Evolutionary conservation across 192 early-diverging fungal genomes (phyloP).

Genomic region (Entrophospora sp.): DNA sequence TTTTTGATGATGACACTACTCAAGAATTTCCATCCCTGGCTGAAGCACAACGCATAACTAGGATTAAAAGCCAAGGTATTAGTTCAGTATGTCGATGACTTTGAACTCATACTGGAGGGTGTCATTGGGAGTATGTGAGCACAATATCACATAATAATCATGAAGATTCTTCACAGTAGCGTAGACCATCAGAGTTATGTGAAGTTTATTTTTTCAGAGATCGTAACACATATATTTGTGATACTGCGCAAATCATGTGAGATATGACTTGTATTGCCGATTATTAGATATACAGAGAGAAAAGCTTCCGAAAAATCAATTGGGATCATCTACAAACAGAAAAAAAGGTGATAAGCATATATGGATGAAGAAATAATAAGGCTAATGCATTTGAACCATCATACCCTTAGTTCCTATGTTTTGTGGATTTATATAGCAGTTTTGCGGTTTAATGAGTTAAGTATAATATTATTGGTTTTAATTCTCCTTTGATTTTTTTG

Average conservation of each 20-base stretch:
- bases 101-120: neutral
- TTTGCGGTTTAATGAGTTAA: neutral
- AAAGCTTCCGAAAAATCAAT: neutral
- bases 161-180: neutral
- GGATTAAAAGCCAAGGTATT: neutral
- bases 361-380: neutral
- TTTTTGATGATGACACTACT: no score
- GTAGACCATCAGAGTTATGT: neutral
- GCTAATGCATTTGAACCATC: neutral
- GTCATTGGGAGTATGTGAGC: neutral
- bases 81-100: neutral
- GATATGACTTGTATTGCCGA: no score
- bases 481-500: no score
- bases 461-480: neutral
- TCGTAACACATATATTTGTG: no score
- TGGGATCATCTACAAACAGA: neutral
- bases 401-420: no score
- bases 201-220: neutral
- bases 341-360: neutral
- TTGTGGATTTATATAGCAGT: neutral
- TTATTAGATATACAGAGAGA: no score
- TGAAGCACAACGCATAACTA: no score
- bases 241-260: no score
- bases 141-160: neutral
- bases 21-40: no score